Evolutionary conservation across 352 stramenopile species (phyloP), one percentile per base, ranked within the genome.

Genomic region (Plasmopara halstedii): DNA sequence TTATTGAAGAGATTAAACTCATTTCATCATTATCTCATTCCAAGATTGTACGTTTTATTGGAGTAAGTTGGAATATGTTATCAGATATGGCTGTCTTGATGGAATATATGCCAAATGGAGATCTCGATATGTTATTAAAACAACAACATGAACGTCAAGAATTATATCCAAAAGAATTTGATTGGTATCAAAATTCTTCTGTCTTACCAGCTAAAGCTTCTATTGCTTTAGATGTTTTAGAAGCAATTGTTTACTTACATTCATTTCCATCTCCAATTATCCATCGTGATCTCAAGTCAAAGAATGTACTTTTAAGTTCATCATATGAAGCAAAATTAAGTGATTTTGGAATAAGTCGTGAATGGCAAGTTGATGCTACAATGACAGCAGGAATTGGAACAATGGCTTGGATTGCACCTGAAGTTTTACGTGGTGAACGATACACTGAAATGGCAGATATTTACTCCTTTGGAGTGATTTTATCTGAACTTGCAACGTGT

Each of bases 381-480:
- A 89, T 88, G 78, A 88, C 81, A 5, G 78, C 73, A 6, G 78
- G 74, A 6, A 88, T 89, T 26, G 81, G 78, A n/a, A 90, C 78
- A 32, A 84, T 92, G 67, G 80, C 80, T 27, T 92, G 77, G 77
- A 88, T 92, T 53, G 75, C 80, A 2, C 81, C 81, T 0, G 77
- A 92, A 49, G 72, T 92, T 36, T 49, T 92, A 38, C 69, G 78
- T 0, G 75, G 81, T 9, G 81, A 88, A 46, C 71, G 77, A n/a
- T 92, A 89, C 62, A 93, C 71, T 3, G 81, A 93, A 50, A 86
- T 74, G 64, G 79, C 81, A 3, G 81, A 93, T 51, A 85, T 93
- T 22, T 93, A 93, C 60, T 93, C 81, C 34, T 88, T 93, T 41
- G 81, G 81, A 15, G 76, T 90, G 8, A 67, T 93, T 14, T 46